Evolutionary conservation across 495 filamentous ascomycete genomes (phyloP).

Genomic region (Halenospora varia): DNA sequence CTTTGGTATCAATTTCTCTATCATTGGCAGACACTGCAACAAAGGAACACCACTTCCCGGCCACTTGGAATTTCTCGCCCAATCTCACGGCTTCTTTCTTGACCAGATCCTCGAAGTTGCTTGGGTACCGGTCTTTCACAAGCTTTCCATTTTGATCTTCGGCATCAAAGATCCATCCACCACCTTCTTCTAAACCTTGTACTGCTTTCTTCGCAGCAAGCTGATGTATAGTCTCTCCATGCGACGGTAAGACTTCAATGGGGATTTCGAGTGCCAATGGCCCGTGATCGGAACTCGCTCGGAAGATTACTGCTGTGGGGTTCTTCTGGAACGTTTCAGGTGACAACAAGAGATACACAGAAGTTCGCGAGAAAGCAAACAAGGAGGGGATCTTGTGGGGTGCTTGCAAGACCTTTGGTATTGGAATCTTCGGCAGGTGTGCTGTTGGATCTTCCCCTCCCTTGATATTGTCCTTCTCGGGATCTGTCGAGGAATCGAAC

Average conservation of each 20-base stretch:
- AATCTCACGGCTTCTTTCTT: conserved; percentile 59
- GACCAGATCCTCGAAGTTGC: conserved; percentile 49
- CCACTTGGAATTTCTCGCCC: conserved; percentile 60
- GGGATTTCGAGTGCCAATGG: conserved; percentile 60
- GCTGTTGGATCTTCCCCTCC: conserved; percentile 24
- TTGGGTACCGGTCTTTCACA: conserved; percentile 43
- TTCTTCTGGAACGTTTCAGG: conserved; percentile 38
- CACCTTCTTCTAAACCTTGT: conserved; percentile 62
- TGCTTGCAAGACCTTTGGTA: conserved; percentile 56
- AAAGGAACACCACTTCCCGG: conserved; percentile 66
- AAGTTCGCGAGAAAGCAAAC: conserved; percentile 58
- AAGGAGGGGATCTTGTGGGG: conserved; percentile 59
- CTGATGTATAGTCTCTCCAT: conserved; percentile 60
- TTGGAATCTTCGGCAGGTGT: conserved; percentile 42
- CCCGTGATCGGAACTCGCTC: conserved; percentile 46
- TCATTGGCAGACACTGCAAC: conserved; percentile 54
- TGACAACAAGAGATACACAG: conserved; percentile 58
- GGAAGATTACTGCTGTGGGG: conserved; percentile 53
- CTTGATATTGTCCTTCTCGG: conserved; percentile 33
- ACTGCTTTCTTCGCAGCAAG: conserved; percentile 65
- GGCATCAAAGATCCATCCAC: conserved; percentile 59
- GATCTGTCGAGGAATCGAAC: conserved; percentile 45
- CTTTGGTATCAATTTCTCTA: conserved; percentile 6
- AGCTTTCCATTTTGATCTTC: conserved; percentile 38
- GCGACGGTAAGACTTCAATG: conserved; percentile 41